Percentiles rank a stretch among this genome's conserved stretches.
phyloP scores from a whole-genome alignment of 805 yeast species.

The Candida tibetensis region DNA sequence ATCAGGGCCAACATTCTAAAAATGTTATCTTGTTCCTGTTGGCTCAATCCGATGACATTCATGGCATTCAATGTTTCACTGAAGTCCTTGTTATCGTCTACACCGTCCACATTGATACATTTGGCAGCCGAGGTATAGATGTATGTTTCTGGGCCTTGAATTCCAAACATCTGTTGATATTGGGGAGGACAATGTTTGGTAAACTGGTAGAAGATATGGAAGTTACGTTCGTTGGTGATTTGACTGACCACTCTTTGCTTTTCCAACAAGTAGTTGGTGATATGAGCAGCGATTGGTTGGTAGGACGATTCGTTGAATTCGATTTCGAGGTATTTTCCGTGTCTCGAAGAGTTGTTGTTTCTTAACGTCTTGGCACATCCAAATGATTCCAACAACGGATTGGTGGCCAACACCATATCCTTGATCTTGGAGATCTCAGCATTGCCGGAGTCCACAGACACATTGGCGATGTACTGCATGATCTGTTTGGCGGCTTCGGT shows the following conservation, averaged over 20 bases:
- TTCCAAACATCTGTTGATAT: slow-evolving; percentile 81
- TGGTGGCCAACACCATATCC: slow-evolving; percentile 97
- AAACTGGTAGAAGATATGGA: slow-evolving; percentile 95
- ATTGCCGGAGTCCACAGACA: slow-evolving; percentile 62
- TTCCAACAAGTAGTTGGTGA: slow-evolving; percentile 90
- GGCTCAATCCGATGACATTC: slow-evolving; percentile 79
- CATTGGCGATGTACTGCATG: slow-evolving; percentile 94
- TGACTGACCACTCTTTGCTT: slow-evolving; percentile 97
- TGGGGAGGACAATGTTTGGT: slow-evolving; percentile 85
- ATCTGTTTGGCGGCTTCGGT: slow-evolving; percentile 97
- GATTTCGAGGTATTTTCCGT: slow-evolving; percentile 91
- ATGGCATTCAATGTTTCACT: slow-evolving; percentile 81
- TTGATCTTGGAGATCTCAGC: slow-evolving; percentile 80
- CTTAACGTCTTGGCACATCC: slow-evolving; percentile 93
- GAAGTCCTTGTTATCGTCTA: slow-evolving; percentile 80
- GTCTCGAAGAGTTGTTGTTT: slow-evolving; percentile 86
- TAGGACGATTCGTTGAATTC: slow-evolving; percentile 67
- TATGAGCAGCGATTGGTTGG: slow-evolving; percentile 93
- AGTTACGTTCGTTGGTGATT: slow-evolving; percentile 86
- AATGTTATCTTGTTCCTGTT: slow-evolving; percentile 84
- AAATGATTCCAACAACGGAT: slow-evolving; percentile 85
- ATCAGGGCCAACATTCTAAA: slow-evolving; percentile 82
- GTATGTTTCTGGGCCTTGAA: slow-evolving; percentile 92
- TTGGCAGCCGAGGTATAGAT: slow-evolving; percentile 82
- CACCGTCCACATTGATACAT: slow-evolving; percentile 81